Percentiles rank a stretch among this genome's conserved stretches.
Evolutionary conservation across 2,329 filamentous ascomycete species (phyloP).

Genomic region (Talaromyces amestolkiae): DNA sequence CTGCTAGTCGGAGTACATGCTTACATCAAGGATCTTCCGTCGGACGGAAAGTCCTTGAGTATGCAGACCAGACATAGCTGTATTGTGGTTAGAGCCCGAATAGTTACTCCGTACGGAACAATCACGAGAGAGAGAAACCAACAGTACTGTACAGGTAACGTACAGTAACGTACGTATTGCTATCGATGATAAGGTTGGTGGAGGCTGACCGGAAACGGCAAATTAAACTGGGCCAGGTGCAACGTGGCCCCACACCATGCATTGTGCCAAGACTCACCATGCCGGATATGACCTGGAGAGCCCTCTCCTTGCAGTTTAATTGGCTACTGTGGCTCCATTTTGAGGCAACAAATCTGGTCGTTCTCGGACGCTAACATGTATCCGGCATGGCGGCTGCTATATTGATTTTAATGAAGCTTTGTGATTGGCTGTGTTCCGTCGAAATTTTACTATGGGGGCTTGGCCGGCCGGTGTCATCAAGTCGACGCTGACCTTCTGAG

Average conservation of each 20-base stretch:
- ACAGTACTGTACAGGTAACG: background rate
- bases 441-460: background rate
- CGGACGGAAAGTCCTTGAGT: too few relatives aligned
- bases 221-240: background rate
- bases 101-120: background rate
- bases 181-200: background rate
- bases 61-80: too few relatives aligned
- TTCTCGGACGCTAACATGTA: background rate
- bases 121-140: background rate
- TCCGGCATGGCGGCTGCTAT: background rate
- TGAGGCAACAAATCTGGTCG: conserved; percentile 4
- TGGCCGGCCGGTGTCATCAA: background rate
- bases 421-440: conserved; percentile 4
- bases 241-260: background rate
- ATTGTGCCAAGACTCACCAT: background rate
- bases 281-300: background rate
- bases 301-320: background rate
- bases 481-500: background rate
- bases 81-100: background rate
- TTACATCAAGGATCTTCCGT: too few relatives aligned
- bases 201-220: conserved; percentile 2
- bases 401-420: background rate
- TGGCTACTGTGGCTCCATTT: background rate
- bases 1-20: too few relatives aligned
- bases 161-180: too few relatives aligned